Percentiles rank a stretch among this genome's conserved stretches.
Conservation (phyloP, 176 grass and related monocot species). For the Carex littledalei region DNA sequence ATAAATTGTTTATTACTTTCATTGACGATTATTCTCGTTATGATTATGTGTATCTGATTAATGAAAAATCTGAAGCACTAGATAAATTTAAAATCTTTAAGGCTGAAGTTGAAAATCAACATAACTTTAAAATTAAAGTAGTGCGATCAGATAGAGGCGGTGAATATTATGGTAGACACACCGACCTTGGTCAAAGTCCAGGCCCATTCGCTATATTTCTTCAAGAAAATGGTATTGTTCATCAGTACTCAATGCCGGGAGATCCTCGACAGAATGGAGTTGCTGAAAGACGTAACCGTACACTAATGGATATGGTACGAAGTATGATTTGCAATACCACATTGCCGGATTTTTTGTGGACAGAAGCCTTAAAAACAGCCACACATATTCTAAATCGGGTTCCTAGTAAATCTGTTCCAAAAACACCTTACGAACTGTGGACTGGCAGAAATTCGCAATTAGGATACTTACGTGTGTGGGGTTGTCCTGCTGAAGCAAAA, state of each 20-base stretch:
- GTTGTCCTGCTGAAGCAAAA: neutral
- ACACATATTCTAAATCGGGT: neutral
- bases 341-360: neutral
- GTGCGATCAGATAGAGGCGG: slow-evolving; percentile 14
- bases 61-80: too few relatives aligned
- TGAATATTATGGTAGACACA: neutral
- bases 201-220: neutral
- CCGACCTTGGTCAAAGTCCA: neutral
- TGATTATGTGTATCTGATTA: neutral
- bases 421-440: slow-evolving; percentile 14
- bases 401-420: slow-evolving; percentile 6
- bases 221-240: slow-evolving; percentile 7
- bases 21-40: slow-evolving; percentile 8
- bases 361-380: neutral
- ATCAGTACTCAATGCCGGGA: neutral
- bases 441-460: neutral
- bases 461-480: neutral
- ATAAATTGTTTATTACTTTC: neutral
- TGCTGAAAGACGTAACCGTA: slow-evolving; percentile 13
- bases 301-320: neutral
- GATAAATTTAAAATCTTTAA: neutral
- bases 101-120: neutral
- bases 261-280: neutral
- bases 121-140: neutral
- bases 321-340: slow-evolving; percentile 5